Evolutionary conservation across 2,329 filamentous ascomycete genomes (phyloP), one percentile per base, ranked within the genome.

Genomic region (Fusarium sp.): DNA sequence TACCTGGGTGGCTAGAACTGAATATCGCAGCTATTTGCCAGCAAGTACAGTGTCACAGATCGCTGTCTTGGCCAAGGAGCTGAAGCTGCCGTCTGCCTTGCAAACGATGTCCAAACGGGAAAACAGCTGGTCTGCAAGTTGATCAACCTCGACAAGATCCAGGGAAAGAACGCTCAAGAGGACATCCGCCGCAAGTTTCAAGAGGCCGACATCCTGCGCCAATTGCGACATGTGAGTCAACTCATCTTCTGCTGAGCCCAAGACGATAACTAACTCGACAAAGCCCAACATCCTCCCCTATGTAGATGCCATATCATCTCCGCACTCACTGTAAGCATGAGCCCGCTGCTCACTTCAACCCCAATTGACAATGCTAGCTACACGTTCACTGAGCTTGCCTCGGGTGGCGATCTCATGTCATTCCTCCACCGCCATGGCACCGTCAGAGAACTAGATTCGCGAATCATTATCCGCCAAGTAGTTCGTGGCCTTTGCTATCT

Each of bases 91-190:
- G 79, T 81, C 14, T 79, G 77, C 47, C 70, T 81, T 8, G 77
- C 80, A 9, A 74, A 83, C 4, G 83, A 91, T 17, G 75, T 79
- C 24, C 75, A 75, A 8, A 86, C 84, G 1, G 81, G 83, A 37
- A 83, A 82, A 56, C 91, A 93, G 71, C 67, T 92, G 20, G 90
- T 89, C 13, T 93, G 91, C 80, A 93, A 93, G 71, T 77, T 92
- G 10, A 80, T 92, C 51, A 80, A 86, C 53, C 71, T 90, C 3
- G 79, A 80, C 32, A 68, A 67, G 7, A 50, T 78, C 6, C 64
- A 69, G 53, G 73, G 53, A 44, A 73, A 65, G 55, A 73, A 70
- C n/a, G 59, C 57, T 30, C 68, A 65, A n/a, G 71, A 71, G 41
- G 70, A 77, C 5, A 67, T 79, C 10, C 75, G 76, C 9, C 80